phyloP scores from a whole-genome alignment of 495 filamentous ascomycete species.

The Aspergillus affinis region DNA sequence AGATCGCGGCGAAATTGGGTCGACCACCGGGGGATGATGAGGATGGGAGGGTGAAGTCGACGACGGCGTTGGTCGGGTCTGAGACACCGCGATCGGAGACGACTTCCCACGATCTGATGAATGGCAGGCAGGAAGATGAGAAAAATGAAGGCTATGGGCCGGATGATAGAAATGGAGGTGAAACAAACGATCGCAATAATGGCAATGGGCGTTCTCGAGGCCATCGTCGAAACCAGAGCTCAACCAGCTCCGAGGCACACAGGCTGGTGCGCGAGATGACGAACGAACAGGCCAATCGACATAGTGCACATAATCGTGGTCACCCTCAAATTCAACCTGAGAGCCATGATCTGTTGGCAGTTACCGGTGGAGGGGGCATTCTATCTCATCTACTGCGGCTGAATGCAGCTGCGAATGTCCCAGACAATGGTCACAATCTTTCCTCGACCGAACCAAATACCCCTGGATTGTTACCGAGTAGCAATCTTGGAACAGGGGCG shows the following conservation, averaged over 20 bases:
- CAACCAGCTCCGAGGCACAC: conserved; percentile 20
- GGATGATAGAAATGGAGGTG: not conserved
- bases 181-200: not conserved
- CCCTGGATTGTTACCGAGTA: not conserved
- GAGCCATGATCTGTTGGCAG: conserved; percentile 17
- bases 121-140: not conserved
- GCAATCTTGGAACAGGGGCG: conserved; percentile 9
- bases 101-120: not conserved
- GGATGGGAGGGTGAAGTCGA: conserved; percentile 4
- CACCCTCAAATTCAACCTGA: not conserved
- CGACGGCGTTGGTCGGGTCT: not conserved
- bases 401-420: conserved; percentile 18
- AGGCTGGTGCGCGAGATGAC: conserved; percentile 25
- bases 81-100: not conserved
- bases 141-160: not conserved
- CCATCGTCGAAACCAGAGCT: conserved; percentile 1
- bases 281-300: conserved; percentile 3
- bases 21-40: conserved; percentile 7
- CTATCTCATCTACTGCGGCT: conserved; percentile 36
- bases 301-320: not conserved
- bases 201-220: not conserved
- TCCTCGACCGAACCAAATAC: conserved; percentile 3
- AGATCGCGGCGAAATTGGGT: conserved; percentile 10
- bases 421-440: conserved; percentile 18
- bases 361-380: conserved; percentile 33